Evolutionary conservation across 2,329 filamentous ascomycete genomes (phyloP), one percentile per base, ranked within the genome.

Genomic region (Pseudogymnoascus verrucosus): DNA sequence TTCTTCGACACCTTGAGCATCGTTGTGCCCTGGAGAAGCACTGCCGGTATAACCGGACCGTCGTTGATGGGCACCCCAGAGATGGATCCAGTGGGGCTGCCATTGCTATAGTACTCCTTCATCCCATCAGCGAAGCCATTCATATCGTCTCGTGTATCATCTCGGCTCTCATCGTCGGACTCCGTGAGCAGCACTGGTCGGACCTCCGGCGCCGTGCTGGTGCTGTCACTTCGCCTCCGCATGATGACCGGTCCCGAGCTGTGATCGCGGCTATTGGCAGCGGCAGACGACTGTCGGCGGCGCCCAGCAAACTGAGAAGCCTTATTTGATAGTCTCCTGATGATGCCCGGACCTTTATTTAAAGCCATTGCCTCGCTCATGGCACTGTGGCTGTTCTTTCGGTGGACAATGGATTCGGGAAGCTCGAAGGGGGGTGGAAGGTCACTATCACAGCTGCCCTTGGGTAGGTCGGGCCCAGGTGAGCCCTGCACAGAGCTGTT

Each of bases 181-280:
- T 84, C 82, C 10, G 78, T 78, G 62, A 77, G 74, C 42, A 79
- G 70, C 66, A 77, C 74, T 62, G 65, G 69, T 57, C 64, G 68
- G 34, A 74, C 78, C 37, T 82, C 77, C 8, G 85, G 84, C 6
- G 82, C 80, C 5, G 88, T 88, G 68, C 85, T 90, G 75, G 90
- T 95, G 78, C 93, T 96, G 75, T 96, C 92, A 75, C 93, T 97
- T 68, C 93, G 87, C 64, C 91, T 84, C 66, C 93, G 87, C 75
- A 96, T 85, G 62, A 96, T 89, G 63, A 92, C 89, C 1, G 95
- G 95, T 0, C 95, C 95, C 26, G 92, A 88, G 73, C 93, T 97
- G 66, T 90, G 88, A 72, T 97, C 92, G 44, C 93, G 87, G 73
- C 89, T 91, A 65, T 87, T 86, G 19, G 89, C 84, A 51, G 89